A percentile compares a stretch with the other conserved stretches of the same genome.
Conservation (phyloP, 2,329 filamentous ascomycete species). For the Phaeosphaeriaceae sp. region DNA sequence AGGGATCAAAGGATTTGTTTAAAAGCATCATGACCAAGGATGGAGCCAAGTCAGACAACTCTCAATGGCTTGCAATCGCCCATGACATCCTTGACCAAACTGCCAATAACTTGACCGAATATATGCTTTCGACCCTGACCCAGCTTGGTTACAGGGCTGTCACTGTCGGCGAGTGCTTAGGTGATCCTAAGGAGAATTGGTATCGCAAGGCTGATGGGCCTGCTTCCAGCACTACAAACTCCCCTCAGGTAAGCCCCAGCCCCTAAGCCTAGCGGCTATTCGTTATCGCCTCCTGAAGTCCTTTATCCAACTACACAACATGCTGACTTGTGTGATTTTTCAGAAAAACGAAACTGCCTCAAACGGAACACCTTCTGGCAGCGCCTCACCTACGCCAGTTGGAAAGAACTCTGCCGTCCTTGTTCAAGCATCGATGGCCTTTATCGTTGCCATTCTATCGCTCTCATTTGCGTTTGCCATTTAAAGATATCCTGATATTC, state of each 20-base stretch:
- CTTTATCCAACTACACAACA: not conserved
- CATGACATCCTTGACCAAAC: constrained; percentile 58
- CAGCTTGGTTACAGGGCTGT: constrained; percentile 53
- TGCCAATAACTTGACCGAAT: constrained; percentile 52
- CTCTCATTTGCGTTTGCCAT: not conserved
- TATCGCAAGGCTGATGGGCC: constrained; percentile 52
- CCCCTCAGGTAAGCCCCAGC: not conserved
- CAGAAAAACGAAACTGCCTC: too few relatives aligned
- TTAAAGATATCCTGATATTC: too few relatives aligned
- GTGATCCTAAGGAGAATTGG: constrained; percentile 55
- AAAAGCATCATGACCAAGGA: constrained; percentile 49
- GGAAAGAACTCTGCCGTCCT: not conserved
- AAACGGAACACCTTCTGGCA: too few relatives aligned
- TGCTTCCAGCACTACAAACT: constrained; percentile 12
- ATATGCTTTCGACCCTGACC: constrained; percentile 51
- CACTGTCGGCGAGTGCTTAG: constrained; percentile 56
- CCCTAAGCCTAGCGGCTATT: not conserved
- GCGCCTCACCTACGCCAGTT: not conserved
- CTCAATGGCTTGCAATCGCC: constrained; percentile 59
- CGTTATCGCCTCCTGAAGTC: not conserved
- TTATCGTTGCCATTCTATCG: not conserved
- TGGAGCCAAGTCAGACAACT: constrained; percentile 24
- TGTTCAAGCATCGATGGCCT: not conserved
- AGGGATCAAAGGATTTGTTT: constrained; percentile 63
- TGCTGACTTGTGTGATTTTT: too few relatives aligned